Base-by-base conservation (phyloP, 768 basidiomycete genomes). In the Candolleomyces eurysporus region DNA sequence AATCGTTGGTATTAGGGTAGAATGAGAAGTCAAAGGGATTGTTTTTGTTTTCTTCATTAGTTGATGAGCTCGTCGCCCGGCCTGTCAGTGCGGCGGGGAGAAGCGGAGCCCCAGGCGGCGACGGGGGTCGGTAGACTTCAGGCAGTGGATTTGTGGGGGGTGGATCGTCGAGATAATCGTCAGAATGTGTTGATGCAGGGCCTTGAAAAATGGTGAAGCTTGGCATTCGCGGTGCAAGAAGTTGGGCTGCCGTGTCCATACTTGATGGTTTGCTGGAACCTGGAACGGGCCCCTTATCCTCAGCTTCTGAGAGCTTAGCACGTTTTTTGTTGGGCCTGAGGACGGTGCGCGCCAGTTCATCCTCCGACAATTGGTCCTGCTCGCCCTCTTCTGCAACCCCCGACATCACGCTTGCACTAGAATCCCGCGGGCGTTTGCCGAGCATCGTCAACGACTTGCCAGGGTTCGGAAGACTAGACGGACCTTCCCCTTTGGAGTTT, bases 351-450 rank as follows among this genome's bases (percentile, higher is more conserved):
- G 74, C 73, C 10, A 73, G 66, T 58, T 79, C 81, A 19, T 65
- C 70, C 61, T 80, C 78, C 22, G 71, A 65, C 13, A 69, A 63
- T 5, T 68, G 72, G 11, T 69, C 79, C 53, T 79, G 78, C 59
- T 78, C 71, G n/a, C 71, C 78, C 30, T 73, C 72, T 58, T 83
- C 84, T 6, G 75, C 70, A 10, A 76, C 69, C 56, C 73, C 79
- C 2, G 77, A 72, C 21, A 78, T 65, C 56, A 77, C 75, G 64
- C 78, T 82, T 11, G 77, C 74, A 9, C 76, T 72, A 2, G 83
- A 76, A 63, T 84, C 84, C 62, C 89, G 79, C 55, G 78, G 81
- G 39, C 87, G 84, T 69, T 91, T 91, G n/a, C 90, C 89, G 17
- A 91, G 78, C 32, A 78, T 75, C 21, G 74, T 80, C 48, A 79